Conservation (phyloP, 1,139 yeast species). For the Candida smagusa region DNA sequence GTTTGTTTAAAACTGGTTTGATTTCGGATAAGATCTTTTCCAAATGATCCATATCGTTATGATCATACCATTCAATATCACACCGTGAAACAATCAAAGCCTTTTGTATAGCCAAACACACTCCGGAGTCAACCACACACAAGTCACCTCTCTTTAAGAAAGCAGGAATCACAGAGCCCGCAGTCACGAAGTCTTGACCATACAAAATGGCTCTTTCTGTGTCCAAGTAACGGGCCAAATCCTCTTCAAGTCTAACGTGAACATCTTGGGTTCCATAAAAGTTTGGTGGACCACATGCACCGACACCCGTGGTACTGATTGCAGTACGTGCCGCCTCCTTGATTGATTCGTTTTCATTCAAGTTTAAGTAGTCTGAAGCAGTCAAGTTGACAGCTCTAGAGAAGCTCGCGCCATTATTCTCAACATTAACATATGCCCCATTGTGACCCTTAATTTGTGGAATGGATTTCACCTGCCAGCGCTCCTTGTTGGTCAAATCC, state of each 20-base stretch:
- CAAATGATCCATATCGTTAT: conserved; percentile 82
- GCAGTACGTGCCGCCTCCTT: conserved; percentile 55
- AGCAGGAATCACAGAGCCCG: conserved; percentile 95
- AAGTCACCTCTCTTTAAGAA: conserved; percentile 94
- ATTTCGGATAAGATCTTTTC: conserved; percentile 65
- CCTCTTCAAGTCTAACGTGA: conserved; percentile 77
- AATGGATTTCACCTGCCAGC: conserved; percentile 58
- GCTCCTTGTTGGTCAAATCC: conserved; percentile 48
- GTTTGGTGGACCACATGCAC: conserved; percentile 98
- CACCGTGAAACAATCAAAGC: conserved; percentile 87
- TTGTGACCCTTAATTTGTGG: conserved; percentile 64
- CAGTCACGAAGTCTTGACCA: conserved; percentile 90
- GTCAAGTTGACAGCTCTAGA: conserved; percentile 58
- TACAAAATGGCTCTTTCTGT: conserved; percentile 79
- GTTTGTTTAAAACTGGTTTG: conserved; percentile 59
- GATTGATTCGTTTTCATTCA: conserved; percentile 48
- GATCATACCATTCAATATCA: conserved; percentile 78
- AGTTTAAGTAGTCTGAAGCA: conserved; percentile 58
- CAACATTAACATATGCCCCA: conserved; percentile 44
- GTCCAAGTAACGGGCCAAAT: conserved; percentile 69
- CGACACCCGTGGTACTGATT: conserved; percentile 80
- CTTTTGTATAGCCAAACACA: conserved; percentile 76
- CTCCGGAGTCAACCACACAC: conserved; percentile 82
- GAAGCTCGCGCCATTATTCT: conserved; percentile 7
- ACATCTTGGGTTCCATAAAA: conserved; percentile 95